Evolutionary conservation across 2,329 filamentous ascomycete genomes (phyloP).

Genomic region (Penicillium sp.): DNA sequence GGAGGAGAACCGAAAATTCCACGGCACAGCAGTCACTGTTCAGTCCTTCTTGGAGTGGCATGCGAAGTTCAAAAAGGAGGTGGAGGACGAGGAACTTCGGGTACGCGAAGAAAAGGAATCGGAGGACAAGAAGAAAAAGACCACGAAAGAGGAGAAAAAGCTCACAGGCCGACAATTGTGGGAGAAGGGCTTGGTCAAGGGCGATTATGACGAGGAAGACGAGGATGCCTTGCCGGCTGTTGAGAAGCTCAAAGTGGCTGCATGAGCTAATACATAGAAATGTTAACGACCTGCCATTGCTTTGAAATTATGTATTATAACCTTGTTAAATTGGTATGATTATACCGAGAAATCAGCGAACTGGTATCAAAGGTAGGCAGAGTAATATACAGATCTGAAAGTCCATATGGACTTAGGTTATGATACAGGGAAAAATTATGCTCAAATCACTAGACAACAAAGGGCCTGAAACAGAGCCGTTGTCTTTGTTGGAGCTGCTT

Average conservation of each 20-base stretch:
- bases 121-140: conserved; percentile 77
- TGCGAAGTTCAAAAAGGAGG: conserved; percentile 72
- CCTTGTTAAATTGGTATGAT: conserved; percentile 2
- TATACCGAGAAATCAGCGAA: neutral
- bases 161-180: conserved; percentile 74
- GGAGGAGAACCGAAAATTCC: conserved; percentile 95
- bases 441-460: neutral
- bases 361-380: neutral
- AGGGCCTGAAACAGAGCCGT: neutral
- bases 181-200: conserved; percentile 71
- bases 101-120: conserved; percentile 72
- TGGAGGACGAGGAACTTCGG: conserved; percentile 68
- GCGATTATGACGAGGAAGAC: conserved; percentile 65
- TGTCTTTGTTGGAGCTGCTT: neutral
- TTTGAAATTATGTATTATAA: conserved; percentile 15
- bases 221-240: conserved; percentile 61
- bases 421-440: neutral
- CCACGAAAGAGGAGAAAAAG: conserved; percentile 60
- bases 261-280: conserved; percentile 35
- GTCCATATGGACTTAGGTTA: neutral
- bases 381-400: conserved; percentile 5
- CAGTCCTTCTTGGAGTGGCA: conserved; percentile 85
- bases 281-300: conserved; percentile 13
- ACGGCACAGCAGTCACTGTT: conserved; percentile 82
- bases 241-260: conserved; percentile 70